Evolutionary conservation across 768 basidiomycete genomes (phyloP).

Genomic region (Leucogyrophana mollusca): DNA sequence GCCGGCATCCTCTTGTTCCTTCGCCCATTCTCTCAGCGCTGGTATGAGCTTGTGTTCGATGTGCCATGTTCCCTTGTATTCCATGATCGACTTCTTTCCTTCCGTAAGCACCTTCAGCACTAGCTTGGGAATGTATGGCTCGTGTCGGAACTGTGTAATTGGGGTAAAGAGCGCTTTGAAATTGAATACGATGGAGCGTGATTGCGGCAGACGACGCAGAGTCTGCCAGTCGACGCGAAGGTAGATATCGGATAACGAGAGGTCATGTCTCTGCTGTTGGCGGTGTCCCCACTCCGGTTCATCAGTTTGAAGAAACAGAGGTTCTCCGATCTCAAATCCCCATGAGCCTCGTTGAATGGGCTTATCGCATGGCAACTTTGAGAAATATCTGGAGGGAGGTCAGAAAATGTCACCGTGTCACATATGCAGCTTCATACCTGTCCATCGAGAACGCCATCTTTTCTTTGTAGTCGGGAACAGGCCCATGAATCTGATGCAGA

Average conservation of each 20-base stretch:
- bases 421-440: conserved; percentile 29
- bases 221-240: conserved; percentile 59
- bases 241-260: conserved; percentile 39
- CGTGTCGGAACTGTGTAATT: conserved; percentile 38
- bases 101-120: conserved; percentile 43
- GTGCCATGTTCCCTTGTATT: conserved; percentile 43
- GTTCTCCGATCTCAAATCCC: conserved; percentile 49
- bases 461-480: conserved; percentile 50
- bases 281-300: conserved; percentile 36
- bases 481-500: conserved; percentile 43
- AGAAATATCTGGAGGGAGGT: conserved; percentile 38
- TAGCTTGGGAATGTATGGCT: conserved; percentile 48
- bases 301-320: conserved; percentile 41
- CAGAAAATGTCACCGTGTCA: neutral
- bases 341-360: conserved; percentile 56
- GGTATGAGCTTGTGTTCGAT: conserved; percentile 45
- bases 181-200: conserved; percentile 50
- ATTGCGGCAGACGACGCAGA: conserved; percentile 45
- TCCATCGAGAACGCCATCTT: conserved; percentile 51
- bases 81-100: conserved; percentile 36
- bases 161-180: conserved; percentile 56
- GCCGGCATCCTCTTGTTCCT: conserved; percentile 46
- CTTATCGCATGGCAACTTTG: conserved; percentile 43
- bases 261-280: conserved; percentile 30
- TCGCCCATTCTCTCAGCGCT: conserved; percentile 43